These are phyloP conservation scores for Dalbergia cochinchinensis DNA, from an alignment of 306 rosid genomes.

Conservation along the genomic window DNA sequence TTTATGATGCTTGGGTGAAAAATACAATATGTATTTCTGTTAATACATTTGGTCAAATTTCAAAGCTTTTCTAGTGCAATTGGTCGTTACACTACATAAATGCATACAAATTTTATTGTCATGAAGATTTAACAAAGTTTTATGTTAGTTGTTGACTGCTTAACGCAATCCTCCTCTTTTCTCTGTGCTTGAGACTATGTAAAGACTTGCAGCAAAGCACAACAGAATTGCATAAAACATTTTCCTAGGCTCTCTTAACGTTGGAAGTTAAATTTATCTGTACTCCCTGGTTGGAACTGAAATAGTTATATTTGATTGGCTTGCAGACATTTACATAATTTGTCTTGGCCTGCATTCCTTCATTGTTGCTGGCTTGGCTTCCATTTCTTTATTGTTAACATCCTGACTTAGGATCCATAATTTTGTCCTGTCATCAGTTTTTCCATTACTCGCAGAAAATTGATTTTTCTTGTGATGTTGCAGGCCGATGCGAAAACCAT, in stretches of 20 bases:
- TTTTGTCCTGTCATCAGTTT: slow-evolving; percentile 19
- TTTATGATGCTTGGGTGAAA: background rate
- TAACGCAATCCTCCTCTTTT: background rate
- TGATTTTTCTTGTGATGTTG: slow-evolving; percentile 47
- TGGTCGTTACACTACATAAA: background rate
- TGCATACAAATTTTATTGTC: background rate
- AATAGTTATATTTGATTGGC: slow-evolving; percentile 25
- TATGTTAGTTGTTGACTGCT: too few species aligned
- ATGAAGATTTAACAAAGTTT: too few species aligned
- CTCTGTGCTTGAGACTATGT: too few species aligned
- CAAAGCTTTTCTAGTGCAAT: slow-evolving; percentile 3
- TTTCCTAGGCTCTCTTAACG: background rate
- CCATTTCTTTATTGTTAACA: slow-evolving; percentile 13
- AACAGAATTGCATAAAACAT: background rate
- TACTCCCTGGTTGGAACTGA: background rate
- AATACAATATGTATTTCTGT: background rate
- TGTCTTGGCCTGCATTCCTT: slow-evolving; percentile 1
- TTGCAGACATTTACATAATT: slow-evolving; percentile 14
- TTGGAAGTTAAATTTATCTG: slow-evolving; percentile 13
- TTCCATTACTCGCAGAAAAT: slow-evolving; percentile 9
- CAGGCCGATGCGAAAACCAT: slow-evolving; percentile 98
- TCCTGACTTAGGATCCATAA: background rate
- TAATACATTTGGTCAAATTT: slow-evolving; percentile 29
- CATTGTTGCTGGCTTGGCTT: background rate
- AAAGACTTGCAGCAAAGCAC: background rate